Base-by-base conservation (phyloP, 108 stramenopile genomes). In the Cylindrotheca closterium region DNA sequence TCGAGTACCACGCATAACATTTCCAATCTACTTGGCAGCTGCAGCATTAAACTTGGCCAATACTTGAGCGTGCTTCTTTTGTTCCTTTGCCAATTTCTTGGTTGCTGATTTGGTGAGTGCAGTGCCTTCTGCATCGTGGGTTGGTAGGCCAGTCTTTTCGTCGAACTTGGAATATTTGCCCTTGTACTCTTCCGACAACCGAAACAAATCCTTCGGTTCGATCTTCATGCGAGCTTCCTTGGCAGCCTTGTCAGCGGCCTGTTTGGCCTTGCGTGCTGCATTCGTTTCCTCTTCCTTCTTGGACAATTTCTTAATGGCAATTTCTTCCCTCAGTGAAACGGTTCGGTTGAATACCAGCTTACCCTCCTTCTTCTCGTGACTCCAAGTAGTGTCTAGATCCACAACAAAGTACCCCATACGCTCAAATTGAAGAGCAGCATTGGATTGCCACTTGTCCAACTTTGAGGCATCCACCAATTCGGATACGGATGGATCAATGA, bases 371-470 rank as follows among this genome's bases (percentile, higher is more conserved):
- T 67, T 83, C 5, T 59, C 37, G 12, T 70, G 60, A 28, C 88
- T 87, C 53, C 62, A 89, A 27, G 90, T 92, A 3, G 93, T 87
- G 58, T 97, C 97, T 23, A 64, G 58, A 63, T 99, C 99, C n/a
- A 96, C 93, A 28, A 90, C 87, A 80, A 98, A 99, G 78, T 94
- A 99, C 25, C 99, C 99, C 24, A 98, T 55, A 22, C 97, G 91
- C 73, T 98, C 97, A 62, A 99, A 94, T 73, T 99, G 97, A 34
- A 93, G 81, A 18, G 86, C 73, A 15, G 79, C 51, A 70, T 88
- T 91, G 66, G 85, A 87, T 30, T 77, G 72, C 85, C 88, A 89
- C 48, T 78, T 73, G 63, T 85, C 74, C 5, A 88, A 61, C 25
- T 78, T 46, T 32, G 57, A 61, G 37, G 65, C 69, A 60, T 88